These are phyloP conservation scores for Pseudoturritis turrita DNA, from an alignment of 345 rosid species.

Conservation along the genomic window DNA sequence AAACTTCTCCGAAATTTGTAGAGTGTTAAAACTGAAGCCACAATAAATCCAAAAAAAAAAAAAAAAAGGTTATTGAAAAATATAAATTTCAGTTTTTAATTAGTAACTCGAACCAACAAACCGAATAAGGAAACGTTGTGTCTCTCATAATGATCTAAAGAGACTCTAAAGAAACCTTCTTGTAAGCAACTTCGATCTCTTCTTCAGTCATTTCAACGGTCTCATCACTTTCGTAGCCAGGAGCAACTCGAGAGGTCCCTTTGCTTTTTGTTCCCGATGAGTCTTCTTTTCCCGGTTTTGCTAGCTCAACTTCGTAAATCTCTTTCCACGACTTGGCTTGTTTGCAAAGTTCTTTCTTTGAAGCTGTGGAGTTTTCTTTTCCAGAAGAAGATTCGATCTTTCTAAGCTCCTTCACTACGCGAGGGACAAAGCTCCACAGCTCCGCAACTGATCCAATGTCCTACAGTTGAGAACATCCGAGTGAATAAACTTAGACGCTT, in stretches of 20 bases:
- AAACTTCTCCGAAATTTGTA: too few species aligned
- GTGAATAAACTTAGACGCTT: background rate
- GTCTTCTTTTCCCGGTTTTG: constrained; percentile 20
- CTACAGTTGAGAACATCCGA: constrained; percentile 30
- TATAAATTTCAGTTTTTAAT: background rate
- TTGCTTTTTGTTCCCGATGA: constrained; percentile 23
- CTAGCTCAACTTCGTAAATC: constrained; percentile 56
- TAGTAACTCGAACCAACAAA: background rate
- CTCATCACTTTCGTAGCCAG: constrained; percentile 69
- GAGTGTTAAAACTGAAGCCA: too few species aligned
- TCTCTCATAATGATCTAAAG: background rate
- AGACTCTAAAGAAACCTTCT: constrained; percentile 35
- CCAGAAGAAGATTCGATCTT: constrained; percentile 36
- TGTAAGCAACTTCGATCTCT: constrained; percentile 59
- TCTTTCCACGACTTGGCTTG: constrained; percentile 56
- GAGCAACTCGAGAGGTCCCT: constrained; percentile 15
- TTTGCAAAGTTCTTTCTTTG: constrained; percentile 47
- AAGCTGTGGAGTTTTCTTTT: constrained; percentile 26
- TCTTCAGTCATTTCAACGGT: constrained; percentile 93
- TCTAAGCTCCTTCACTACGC: constrained; percentile 67
- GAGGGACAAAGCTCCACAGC: constrained; percentile 89
- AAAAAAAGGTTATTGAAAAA: too few species aligned
- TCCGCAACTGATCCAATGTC: constrained; percentile 47
- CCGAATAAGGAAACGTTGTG: background rate
- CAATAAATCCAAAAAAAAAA: too few species aligned